Conservation (phyloP, 2,329 filamentous ascomycete species). For the Aquanectria penicillioides region DNA sequence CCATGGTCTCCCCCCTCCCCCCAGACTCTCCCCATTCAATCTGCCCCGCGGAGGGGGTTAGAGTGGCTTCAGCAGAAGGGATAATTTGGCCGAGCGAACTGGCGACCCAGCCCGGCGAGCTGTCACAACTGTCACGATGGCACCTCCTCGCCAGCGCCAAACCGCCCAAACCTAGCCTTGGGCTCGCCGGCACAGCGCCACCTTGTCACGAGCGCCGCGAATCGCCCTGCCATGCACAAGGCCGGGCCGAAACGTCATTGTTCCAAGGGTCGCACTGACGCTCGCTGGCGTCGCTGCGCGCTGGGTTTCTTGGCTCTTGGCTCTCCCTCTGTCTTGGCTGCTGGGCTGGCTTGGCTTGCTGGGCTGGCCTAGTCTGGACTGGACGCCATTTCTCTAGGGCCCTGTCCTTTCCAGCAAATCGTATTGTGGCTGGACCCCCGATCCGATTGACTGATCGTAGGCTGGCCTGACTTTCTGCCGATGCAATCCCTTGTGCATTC, state of each 20-base stretch:
- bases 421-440: no score
- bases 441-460: no score
- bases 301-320: not conserved
- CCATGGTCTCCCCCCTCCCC: not conserved
- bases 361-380: no score
- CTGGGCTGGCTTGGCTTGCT: not conserved
- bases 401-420: no score
- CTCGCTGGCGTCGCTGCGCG: not conserved
- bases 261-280: conserved; percentile 1
- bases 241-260: conserved; percentile 42
- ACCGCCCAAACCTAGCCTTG: no score
- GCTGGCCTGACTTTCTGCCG: no score
- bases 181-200: conserved; percentile 14
- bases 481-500: no score
- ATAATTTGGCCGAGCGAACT: conserved; percentile 19
- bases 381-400: no score
- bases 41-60: not conserved
- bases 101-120: not conserved
- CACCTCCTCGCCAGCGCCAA: conserved; percentile 1
- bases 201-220: conserved; percentile 35
- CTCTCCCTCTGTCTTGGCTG: not conserved
- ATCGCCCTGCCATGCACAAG: conserved; percentile 38
- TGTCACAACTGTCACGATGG: conserved; percentile 9
- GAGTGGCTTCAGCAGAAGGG: no score
- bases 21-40: conserved; percentile 4